Evolutionary conservation across 2,329 filamentous ascomycete genomes (phyloP).

Genomic region (Raffaelea ambrosiae): DNA sequence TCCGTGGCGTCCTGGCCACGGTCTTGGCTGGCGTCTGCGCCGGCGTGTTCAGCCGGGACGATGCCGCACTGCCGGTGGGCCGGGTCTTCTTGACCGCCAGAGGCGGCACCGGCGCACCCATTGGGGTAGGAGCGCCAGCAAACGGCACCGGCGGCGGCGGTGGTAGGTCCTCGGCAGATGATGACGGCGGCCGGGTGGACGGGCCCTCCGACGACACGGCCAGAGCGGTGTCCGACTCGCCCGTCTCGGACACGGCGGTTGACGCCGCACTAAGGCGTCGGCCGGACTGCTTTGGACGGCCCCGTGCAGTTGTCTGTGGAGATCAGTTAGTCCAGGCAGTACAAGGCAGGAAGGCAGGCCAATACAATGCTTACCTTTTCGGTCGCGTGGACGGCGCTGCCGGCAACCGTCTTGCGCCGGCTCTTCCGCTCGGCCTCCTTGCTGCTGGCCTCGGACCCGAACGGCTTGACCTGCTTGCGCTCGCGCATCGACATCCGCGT

Average conservation of each 20-base stretch:
- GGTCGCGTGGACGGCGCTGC: constrained; percentile 12
- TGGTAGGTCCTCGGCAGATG: too few species aligned
- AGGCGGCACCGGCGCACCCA: constrained; percentile 19
- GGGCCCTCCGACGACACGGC: background rate
- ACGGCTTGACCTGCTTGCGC: constrained; percentile 51
- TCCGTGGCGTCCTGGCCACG: background rate
- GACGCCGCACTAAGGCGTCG: constrained; percentile 44
- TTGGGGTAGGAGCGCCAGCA: background rate
- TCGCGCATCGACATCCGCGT: constrained; percentile 67
- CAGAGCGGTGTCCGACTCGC: constrained; percentile 1
- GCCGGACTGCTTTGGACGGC: constrained; percentile 24
- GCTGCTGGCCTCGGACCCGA: constrained; percentile 40
- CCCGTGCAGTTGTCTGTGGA: constrained; percentile 6
- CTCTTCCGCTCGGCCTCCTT: constrained; percentile 35
- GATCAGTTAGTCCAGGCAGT: too few species aligned
- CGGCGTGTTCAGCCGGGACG: constrained; percentile 8
- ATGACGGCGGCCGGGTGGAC: too few species aligned
- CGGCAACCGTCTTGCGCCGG: constrained; percentile 55
- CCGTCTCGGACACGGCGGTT: constrained; percentile 22
- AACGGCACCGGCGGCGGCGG: background rate
- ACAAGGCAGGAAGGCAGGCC: too few species aligned
- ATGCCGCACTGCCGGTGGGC: constrained; percentile 19
- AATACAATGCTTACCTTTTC: constrained; percentile 3
- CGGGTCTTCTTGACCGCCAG: constrained; percentile 54
- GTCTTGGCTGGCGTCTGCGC: background rate